phyloP scores from a whole-genome alignment of 192 early-diverging fungal genomes.

The Entomortierella lignicola region DNA sequence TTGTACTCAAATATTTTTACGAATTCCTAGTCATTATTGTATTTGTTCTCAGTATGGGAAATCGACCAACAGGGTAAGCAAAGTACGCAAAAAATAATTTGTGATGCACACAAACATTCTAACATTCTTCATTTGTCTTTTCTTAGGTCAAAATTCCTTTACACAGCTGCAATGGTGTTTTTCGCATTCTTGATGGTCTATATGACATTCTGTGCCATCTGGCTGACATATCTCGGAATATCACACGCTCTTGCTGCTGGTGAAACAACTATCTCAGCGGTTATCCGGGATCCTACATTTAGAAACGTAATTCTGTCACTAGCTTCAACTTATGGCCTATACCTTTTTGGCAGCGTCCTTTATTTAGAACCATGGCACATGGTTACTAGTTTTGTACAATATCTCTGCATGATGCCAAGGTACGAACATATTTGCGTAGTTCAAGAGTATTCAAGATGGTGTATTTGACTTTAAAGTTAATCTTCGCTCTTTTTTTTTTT shows the following conservation, averaged over 20 bases:
- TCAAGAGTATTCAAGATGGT: neutral
- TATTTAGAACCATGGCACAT: slow-evolving; percentile 86
- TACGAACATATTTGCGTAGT: slow-evolving; percentile 36
- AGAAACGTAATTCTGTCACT: slow-evolving; percentile 73
- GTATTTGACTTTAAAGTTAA: neutral
- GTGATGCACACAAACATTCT: too few relatives aligned
- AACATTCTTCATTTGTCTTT: neutral
- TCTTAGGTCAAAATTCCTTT: slow-evolving; percentile 73
- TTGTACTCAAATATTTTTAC: slow-evolving; percentile 79
- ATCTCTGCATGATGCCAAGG: slow-evolving; percentile 79
- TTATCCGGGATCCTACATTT: slow-evolving; percentile 77
- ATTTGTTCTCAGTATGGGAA: slow-evolving; percentile 93
- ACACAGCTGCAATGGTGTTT: slow-evolving; percentile 77
- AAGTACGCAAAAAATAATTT: neutral
- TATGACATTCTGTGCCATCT: slow-evolving; percentile 85
- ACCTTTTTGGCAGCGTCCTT: slow-evolving; percentile 70
- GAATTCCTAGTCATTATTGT: slow-evolving; percentile 74
- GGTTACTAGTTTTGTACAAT: slow-evolving; percentile 79
- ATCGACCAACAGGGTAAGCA: slow-evolving; percentile 85
- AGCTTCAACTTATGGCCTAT: slow-evolving; percentile 75
- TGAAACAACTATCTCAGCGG: slow-evolving; percentile 64
- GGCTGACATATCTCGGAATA: slow-evolving; percentile 71
- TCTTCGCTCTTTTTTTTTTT: slow-evolving; percentile 45
- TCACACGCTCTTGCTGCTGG: slow-evolving; percentile 68
- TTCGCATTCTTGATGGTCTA: slow-evolving; percentile 91